A percentile compares a stretch with the other conserved stretches of the same genome.
These are phyloP conservation scores for Entomortierella parvispora DNA, from an alignment of 192 early-diverging fungal species.

Conservation along the genomic window DNA sequence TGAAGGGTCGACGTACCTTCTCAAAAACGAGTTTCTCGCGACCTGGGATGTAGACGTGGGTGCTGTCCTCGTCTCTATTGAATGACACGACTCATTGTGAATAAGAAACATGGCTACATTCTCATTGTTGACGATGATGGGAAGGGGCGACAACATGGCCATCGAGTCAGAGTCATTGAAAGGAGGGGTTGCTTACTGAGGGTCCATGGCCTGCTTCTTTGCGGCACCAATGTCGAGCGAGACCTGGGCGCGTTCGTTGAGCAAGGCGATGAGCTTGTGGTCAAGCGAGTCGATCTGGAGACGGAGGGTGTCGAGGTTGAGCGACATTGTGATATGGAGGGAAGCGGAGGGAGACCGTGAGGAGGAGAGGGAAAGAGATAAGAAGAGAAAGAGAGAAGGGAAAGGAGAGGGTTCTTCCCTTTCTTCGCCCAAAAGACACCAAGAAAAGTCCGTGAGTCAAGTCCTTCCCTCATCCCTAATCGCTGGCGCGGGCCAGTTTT, in stretches of 20 bases:
- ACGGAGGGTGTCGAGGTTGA: conserved; percentile 66
- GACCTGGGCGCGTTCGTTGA: conserved; percentile 85
- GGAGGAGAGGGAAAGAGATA: not conserved
- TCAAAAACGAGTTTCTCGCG: conserved; percentile 84
- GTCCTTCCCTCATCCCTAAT: not conserved
- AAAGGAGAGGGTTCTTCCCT: not conserved
- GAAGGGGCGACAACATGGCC: not conserved
- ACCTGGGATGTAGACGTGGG: conserved; percentile 79
- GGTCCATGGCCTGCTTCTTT: conserved; percentile 57
- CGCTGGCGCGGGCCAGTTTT: not conserved
- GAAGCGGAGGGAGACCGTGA: too few species aligned
- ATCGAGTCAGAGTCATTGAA: not conserved
- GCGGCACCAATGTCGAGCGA: conserved; percentile 84
- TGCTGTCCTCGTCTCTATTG: conserved; percentile 49
- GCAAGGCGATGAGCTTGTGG: conserved; percentile 74
- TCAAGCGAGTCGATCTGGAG: conserved; percentile 81
- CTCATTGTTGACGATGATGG: too few species aligned
- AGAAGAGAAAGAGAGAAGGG: not conserved
- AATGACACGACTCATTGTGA: not conserved
- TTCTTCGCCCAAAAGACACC: too few species aligned
- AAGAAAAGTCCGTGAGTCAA: conserved; percentile 8
- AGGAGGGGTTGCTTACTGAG: conserved; percentile 7
- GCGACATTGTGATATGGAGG: not conserved
- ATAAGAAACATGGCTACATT: too few species aligned
- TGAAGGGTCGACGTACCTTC: too few species aligned